Evolutionary conservation across 2,329 filamentous ascomycete species (phyloP).

Genomic region (Domatiomyces catenatus): DNA sequence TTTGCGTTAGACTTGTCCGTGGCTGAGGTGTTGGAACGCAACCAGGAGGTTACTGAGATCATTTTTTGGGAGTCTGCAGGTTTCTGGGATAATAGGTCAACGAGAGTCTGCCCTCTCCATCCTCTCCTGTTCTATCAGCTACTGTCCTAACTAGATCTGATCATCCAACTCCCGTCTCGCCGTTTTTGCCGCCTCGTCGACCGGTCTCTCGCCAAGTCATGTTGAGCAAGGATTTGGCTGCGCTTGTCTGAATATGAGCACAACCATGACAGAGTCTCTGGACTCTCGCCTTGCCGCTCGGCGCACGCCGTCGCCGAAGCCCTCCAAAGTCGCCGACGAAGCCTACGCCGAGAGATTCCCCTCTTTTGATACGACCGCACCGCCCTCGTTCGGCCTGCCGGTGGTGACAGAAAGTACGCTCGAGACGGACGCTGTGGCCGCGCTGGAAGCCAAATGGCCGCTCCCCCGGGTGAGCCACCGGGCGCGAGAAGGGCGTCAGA

Average conservation of each 20-base stretch:
- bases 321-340: conserved; percentile 16
- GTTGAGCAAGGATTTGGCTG: neutral
- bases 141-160: neutral
- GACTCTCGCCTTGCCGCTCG: conserved; percentile 12
- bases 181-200: neutral
- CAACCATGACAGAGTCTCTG: conserved; percentile 16
- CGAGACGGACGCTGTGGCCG: conserved; percentile 9
- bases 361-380: conserved; percentile 20
- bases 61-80: too few relatives aligned
- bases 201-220: neutral
- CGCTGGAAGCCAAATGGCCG: conserved; percentile 43
- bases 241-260: conserved; percentile 9
- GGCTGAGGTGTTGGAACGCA: neutral
- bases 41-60: too few relatives aligned
- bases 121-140: neutral
- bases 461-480: conserved; percentile 38
- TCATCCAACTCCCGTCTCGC: neutral
- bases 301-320: conserved; percentile 13
- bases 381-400: conserved; percentile 15
- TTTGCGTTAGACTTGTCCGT: neutral
- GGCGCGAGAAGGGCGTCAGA: conserved; percentile 7
- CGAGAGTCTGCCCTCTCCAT: neutral
- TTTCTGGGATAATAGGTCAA: too few relatives aligned
- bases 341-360: conserved; percentile 29
- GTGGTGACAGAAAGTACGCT: conserved; percentile 13